Base-by-base conservation (phyloP, 208 protist species). In the Crithidia sp. region DNA sequence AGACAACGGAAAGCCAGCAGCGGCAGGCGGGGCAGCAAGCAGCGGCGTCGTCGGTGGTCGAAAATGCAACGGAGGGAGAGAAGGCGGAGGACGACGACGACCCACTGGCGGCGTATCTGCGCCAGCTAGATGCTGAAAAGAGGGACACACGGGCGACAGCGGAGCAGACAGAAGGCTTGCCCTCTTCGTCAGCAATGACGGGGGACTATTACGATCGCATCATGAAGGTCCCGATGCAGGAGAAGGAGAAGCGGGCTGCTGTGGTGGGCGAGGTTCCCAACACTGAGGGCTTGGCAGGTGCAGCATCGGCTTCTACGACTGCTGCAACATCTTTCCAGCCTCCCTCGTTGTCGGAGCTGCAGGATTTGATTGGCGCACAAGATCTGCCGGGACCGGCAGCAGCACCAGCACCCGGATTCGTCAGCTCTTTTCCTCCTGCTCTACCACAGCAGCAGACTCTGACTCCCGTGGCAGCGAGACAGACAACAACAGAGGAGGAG, bases 61-160 rank as follows among this genome's bases (percentile, higher is more conserved):
- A 28, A 28, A 28, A 28, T 2, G 28, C 28, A 28, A 2, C 28
- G 28, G 28, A 28, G 28, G 28, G 28, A 28, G 28, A 28, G 28
- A 28, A 65, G 16, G 44, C 56, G 1, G 62, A 76, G 36, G 59
- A 79, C 17, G 84, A 84, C 5, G 77, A 58, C 12, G 83, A 85
- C 60, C 81, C 78, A 5, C 74, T 93, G 14, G 81, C 75, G 39
- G 62, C 64, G 17, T 93, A 89, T 61, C 64, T 90, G 67, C 74
- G 67, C 13, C 43, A 79, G 50, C 58, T 91, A 40, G 83, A 88
- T 50, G 16, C 43, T 44, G 40, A 54, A 54, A 52, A 43, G 66
- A 76, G 36, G 53, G 53, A 2, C 19, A 19, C n/a, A 17, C 7
- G 45, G 12, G 53, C 14, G 41, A n/a, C 17, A 39, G 14, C 45